A percentile compares a stretch with the other conserved stretches of the same genome.
These are phyloP conservation scores for Trifolium fragiferum DNA, from an alignment of 306 rosid species.

Conservation along the genomic window DNA sequence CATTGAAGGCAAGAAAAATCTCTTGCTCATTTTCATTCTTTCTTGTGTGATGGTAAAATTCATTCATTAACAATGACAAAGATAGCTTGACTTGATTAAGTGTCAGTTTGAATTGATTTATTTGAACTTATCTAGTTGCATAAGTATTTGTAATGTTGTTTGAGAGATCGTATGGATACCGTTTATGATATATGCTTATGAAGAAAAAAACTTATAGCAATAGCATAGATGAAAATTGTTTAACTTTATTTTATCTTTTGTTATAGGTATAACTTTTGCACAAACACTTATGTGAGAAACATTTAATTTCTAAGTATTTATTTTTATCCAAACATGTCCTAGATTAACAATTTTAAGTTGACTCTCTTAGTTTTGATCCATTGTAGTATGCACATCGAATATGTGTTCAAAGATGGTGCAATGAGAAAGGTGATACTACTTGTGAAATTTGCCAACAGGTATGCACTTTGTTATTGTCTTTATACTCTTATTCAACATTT, in stretches of 20 bases:
- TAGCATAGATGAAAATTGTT: not conserved
- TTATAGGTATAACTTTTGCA: not conserved
- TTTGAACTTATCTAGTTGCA: not conserved
- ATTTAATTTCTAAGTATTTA: not conserved
- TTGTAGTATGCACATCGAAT: conserved; percentile 81
- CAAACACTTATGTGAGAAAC: not conserved
- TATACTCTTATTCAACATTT: conserved; percentile 3
- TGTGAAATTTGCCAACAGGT: conserved; percentile 96
- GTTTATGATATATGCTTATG: no score
- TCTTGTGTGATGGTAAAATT: no score
- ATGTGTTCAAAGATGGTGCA: conserved; percentile 97
- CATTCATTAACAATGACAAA: no score
- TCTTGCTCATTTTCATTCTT: not conserved
- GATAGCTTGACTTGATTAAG: not conserved
- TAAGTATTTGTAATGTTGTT: not conserved
- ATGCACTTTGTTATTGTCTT: not conserved
- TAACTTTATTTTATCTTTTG: not conserved
- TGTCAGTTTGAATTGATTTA: no score
- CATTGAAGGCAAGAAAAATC: conserved; percentile 68
- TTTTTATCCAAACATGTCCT: not conserved
- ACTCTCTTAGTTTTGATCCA: conserved; percentile 5
- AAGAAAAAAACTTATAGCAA: no score
- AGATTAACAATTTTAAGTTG: not conserved
- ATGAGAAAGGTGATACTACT: conserved; percentile 77
- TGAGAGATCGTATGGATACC: no score